These are phyloP conservation scores for Colletotrichum sp. DNA, from an alignment of 2,329 filamentous ascomycete species.

Conservation along the genomic window DNA sequence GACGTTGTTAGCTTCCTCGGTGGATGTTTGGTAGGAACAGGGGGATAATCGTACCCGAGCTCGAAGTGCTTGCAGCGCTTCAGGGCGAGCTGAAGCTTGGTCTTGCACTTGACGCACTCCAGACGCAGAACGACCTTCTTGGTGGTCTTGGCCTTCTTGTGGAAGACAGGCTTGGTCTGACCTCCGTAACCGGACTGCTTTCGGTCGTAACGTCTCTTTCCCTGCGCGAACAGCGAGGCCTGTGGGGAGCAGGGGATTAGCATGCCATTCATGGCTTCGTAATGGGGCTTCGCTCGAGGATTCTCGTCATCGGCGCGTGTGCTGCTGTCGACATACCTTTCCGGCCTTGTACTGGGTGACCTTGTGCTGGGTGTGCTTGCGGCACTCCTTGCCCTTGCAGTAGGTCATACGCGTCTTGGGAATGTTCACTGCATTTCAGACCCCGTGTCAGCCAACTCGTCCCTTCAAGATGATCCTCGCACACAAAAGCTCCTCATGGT, in stretches of 20 bases:
- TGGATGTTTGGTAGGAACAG: background rate
- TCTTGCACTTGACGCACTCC: conserved; percentile 98
- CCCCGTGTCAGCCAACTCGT: conserved; percentile 33
- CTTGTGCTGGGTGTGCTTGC: conserved; percentile 90
- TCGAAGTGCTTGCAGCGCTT: conserved; percentile 99
- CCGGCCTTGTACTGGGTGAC: conserved; percentile 97
- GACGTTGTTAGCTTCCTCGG: background rate
- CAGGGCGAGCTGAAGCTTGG: conserved; percentile 95
- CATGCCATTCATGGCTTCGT: background rate
- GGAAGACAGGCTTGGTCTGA: conserved; percentile 99
- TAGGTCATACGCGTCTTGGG: conserved; percentile 97
- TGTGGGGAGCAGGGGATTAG: conserved; percentile 33
- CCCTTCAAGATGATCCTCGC: background rate
- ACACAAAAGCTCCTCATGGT: background rate
- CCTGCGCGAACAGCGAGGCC: conserved; percentile 95
- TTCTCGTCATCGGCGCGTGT: conserved; percentile 19
- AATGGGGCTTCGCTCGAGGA: background rate
- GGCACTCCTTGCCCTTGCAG: conserved; percentile 96
- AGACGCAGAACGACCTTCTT: conserved; percentile 99
- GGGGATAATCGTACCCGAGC: conserved; percentile 72
- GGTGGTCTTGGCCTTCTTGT: conserved; percentile 99
- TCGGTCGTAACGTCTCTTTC: conserved; percentile 99
- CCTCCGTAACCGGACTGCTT: conserved; percentile 99
- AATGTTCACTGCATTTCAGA: conserved; percentile 81
- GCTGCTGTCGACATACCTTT: conserved; percentile 61